Evolutionary conservation across 1,139 yeast species (phyloP), one percentile per base, ranked within the genome.

Genomic region (Scheffersomyces segobiensis): DNA sequence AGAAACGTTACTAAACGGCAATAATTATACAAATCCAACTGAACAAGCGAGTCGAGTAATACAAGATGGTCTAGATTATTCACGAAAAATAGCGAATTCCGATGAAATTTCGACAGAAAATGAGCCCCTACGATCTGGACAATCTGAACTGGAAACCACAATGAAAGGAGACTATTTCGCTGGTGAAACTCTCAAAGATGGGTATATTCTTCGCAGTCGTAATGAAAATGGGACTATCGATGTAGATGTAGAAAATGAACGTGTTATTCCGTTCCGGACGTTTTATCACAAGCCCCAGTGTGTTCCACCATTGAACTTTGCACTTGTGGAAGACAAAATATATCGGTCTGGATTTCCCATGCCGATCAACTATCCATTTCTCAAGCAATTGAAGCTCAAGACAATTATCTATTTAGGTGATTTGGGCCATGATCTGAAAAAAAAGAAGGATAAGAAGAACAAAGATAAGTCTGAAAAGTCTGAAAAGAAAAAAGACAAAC

Each of bases 311-410:
- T 80, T 95, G 64, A 93, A 93, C 74, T 93, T 93, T 69, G 86
- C 97, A 0, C 83, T 91, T 20, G 97, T 93, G 1, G 97, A 91
- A 63, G 93, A 91, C 60, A 87, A 91, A 5, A 85, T 95, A 19
- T 95, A 93, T 71, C 79, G 99, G 47, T 89, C 96, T 1, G 99
- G 99, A 3, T 96, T 93, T 68, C 99, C 99, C 3, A 90, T 92
- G 78, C 90, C 91, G 0, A 83, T 88, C 65, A 93, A 93, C 74
- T 91, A 87, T 68, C 86, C 90, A 17, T 95, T 91, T 66, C 79
- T 95, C 26, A 85, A 87, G 65, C 89, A 87, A 54, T 75, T 95
- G 55, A 80, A 87, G 26, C 74, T 95, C 59, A 87, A 86, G 66
- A 92, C 98, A 0, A 91, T 93, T 56, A 87, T 93, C 52, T 92